Conservation (phyloP, 768 basidiomycete genomes). For the Suillus brevipes region DNA sequence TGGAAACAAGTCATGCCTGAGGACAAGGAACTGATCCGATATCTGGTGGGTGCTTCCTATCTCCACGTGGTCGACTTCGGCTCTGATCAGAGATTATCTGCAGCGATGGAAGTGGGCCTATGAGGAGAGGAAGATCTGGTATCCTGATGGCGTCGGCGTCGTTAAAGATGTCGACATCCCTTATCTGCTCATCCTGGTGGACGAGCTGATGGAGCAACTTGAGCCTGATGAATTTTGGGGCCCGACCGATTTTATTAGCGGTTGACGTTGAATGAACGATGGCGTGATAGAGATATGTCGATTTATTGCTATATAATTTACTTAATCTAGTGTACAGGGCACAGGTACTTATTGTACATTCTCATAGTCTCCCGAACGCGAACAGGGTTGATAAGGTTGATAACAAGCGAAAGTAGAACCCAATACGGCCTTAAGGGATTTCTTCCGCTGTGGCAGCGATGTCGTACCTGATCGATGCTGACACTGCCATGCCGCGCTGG, state of each 20-base stretch:
- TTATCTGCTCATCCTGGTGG: constrained; percentile 42
- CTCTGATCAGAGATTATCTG: neutral
- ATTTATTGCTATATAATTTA: neutral
- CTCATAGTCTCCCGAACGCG: neutral
- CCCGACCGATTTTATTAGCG: constrained; percentile 3
- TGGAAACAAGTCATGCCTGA: constrained; percentile 64
- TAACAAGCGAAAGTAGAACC: constrained; percentile 1
- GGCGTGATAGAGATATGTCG: neutral
- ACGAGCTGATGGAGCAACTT: constrained; percentile 33
- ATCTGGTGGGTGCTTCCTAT: constrained; percentile 47
- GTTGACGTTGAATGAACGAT: neutral
- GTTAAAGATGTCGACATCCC: constrained; percentile 36
- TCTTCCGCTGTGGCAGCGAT: constrained; percentile 1
- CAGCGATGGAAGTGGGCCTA: constrained; percentile 78
- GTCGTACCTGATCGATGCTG: neutral
- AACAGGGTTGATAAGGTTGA: neutral
- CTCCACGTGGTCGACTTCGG: neutral
- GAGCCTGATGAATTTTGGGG: constrained; percentile 7
- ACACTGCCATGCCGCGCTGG: neutral
- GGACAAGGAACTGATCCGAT: constrained; percentile 71
- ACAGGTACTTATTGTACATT: neutral
- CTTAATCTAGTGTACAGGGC: neutral
- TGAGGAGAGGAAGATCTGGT: constrained; percentile 52
- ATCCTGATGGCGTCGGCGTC: constrained; percentile 41
- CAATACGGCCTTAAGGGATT: neutral